A percentile compares a stretch with the other conserved stretches of the same genome.
phyloP scores from a whole-genome alignment of 176 grass and related monocot species.

The Oryza brachyantha region DNA sequence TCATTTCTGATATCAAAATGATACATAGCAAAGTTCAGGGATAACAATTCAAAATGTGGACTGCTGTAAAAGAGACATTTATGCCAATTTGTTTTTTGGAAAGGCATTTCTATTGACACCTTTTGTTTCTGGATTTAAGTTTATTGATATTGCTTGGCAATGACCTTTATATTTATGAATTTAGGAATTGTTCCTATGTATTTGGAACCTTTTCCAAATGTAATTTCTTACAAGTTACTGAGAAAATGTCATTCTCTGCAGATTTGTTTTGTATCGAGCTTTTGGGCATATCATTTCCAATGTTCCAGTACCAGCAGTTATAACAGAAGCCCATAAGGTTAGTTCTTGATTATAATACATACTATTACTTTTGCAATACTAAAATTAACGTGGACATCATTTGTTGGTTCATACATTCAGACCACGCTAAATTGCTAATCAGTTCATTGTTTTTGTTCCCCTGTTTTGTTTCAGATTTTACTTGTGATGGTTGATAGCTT shows the following conservation, averaged over 20 bases:
- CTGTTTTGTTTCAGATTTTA: constrained; percentile 54
- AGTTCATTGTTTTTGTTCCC: background rate
- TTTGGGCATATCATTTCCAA: constrained; percentile 83
- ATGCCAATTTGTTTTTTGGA: background rate
- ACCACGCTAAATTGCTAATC: background rate
- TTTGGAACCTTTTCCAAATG: constrained; percentile 11
- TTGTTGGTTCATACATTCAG: constrained; percentile 12
- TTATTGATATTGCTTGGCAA: constrained; percentile 2
- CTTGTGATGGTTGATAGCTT: constrained; percentile 68
- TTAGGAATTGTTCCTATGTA: background rate
- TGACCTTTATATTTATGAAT: constrained; percentile 19
- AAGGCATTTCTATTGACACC: background rate
- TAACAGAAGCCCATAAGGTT: constrained; percentile 79
- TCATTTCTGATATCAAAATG: constrained; percentile 11
- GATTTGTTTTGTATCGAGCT: constrained; percentile 67
- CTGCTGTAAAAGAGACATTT: background rate
- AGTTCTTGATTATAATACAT: constrained; percentile 21
- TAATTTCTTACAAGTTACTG: constrained; percentile 5
- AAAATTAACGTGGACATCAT: background rate
- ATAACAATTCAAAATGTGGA: background rate
- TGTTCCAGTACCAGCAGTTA: constrained; percentile 81
- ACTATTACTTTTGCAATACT: background rate
- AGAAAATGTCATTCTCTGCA: constrained; percentile 33
- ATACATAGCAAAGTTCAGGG: background rate
- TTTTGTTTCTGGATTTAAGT: constrained; percentile 6